Evolutionary conservation across 805 yeast genomes (phyloP).

Genomic region (Cyberlindnera galapagoensis): DNA sequence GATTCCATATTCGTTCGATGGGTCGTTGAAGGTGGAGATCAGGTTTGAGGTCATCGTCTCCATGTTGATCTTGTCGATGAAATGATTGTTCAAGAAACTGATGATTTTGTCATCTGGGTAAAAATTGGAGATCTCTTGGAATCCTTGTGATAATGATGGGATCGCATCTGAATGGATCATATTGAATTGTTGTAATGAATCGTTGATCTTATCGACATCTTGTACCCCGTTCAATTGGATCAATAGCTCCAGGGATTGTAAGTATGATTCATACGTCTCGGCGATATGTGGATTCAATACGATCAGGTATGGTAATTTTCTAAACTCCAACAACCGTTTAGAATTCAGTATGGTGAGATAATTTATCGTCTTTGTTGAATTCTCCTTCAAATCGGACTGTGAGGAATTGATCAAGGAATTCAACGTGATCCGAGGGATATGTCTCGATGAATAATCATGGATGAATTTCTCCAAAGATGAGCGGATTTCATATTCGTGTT

Average conservation of each 20-base stretch:
- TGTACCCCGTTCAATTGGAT: conserved; percentile 32
- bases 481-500: conserved; percentile 49
- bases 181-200: conserved; percentile 50
- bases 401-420: conserved; percentile 41
- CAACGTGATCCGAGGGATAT: conserved; percentile 47
- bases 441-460: conserved; percentile 45
- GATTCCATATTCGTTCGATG: conserved; percentile 50
- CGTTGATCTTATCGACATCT: conserved; percentile 44
- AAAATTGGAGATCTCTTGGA: conserved; percentile 53
- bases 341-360: conserved; percentile 58
- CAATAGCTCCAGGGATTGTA: conserved; percentile 56
- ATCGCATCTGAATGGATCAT: conserved; percentile 81
- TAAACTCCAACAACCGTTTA: conserved; percentile 60
- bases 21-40: conserved; percentile 48
- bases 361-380: conserved; percentile 49
- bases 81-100: conserved; percentile 64
- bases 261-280: conserved; percentile 65
- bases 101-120: conserved; percentile 45
- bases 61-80: conserved; percentile 81
- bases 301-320: conserved; percentile 75
- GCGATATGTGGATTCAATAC: conserved; percentile 84
- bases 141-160: conserved; percentile 76
- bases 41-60: conserved; percentile 84
- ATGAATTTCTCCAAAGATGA: conserved; percentile 54
- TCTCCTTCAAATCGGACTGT: conserved; percentile 25